Conservation (phyloP, 176 grass and related monocot species). For the Thalia dealbata region DNA sequence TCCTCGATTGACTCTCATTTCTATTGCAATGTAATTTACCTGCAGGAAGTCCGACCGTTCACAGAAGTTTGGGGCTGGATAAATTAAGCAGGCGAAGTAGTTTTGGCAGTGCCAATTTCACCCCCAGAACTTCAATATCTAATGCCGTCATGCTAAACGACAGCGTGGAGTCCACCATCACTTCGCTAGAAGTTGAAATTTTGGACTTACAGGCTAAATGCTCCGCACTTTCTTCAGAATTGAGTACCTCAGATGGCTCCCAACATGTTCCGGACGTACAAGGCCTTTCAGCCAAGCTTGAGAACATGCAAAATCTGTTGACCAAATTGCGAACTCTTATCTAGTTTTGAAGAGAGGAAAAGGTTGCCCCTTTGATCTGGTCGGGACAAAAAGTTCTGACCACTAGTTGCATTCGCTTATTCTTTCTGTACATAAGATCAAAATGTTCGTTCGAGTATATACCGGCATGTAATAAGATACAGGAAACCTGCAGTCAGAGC, state of each 20-base stretch:
- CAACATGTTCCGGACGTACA: slow-evolving; percentile 31
- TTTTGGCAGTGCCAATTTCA: slow-evolving; percentile 51
- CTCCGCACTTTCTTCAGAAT: slow-evolving; percentile 30
- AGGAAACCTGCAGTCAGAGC: not conserved
- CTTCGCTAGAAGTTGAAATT: slow-evolving; percentile 54
- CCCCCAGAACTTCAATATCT: slow-evolving; percentile 46
- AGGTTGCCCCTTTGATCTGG: not conserved
- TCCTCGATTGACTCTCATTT: not conserved
- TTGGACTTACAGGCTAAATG: slow-evolving; percentile 69
- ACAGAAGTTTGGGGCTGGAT: slow-evolving; percentile 56
- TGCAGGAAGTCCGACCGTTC: slow-evolving; percentile 68
- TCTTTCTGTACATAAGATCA: slow-evolving; percentile 5
- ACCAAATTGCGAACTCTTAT: slow-evolving; percentile 40
- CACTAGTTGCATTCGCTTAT: not conserved
- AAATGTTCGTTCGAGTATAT: not conserved
- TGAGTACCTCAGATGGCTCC: slow-evolving; percentile 29
- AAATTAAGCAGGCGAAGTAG: slow-evolving; percentile 82
- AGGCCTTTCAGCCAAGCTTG: slow-evolving; percentile 53
- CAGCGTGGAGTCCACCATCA: slow-evolving; percentile 53
- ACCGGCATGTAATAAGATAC: not conserved
- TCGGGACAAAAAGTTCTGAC: not conserved
- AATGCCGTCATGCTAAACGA: slow-evolving; percentile 24
- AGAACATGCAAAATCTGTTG: slow-evolving; percentile 76
- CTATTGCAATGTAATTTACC: not conserved
- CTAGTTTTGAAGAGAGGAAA: not conserved